A percentile compares a stretch with the other conserved stretches of the same genome.
These are phyloP conservation scores for Didymellaceae sp. DNA, from an alignment of 2,329 filamentous ascomycete genomes.

Conservation along the genomic window DNA sequence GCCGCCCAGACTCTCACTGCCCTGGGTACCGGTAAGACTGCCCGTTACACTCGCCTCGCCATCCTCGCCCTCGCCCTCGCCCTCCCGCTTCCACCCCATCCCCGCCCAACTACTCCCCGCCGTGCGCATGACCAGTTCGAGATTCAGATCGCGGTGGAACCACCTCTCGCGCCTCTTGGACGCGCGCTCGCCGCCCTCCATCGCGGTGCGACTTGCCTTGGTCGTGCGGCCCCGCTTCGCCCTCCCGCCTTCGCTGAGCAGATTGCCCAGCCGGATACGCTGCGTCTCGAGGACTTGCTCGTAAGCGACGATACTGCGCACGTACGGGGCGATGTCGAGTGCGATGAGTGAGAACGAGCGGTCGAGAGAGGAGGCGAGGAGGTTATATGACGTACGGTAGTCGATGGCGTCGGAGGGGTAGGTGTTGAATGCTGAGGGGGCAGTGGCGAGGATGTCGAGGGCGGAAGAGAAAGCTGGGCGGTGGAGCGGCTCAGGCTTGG, in stretches of 20 bases:
- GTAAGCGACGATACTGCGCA: constrained; percentile 82
- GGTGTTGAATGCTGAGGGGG: constrained; percentile 31
- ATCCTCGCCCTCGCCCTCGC: background rate
- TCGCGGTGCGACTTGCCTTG: constrained; percentile 74
- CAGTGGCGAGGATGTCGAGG: constrained; percentile 58
- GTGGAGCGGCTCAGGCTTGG: constrained; percentile 31
- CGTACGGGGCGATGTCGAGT: constrained; percentile 84
- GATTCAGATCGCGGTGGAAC: constrained; percentile 69
- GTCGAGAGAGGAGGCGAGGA: constrained; percentile 79
- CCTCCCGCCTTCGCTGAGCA: constrained; percentile 66
- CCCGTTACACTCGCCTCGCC: background rate
- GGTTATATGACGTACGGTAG: constrained; percentile 47
- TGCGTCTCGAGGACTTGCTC: constrained; percentile 75
- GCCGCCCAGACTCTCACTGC: constrained; percentile 4
- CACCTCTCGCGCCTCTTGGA: constrained; percentile 74
- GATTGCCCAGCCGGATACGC: constrained; percentile 65
- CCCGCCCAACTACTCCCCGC: constrained; percentile 52
- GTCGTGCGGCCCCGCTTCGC: constrained; percentile 72
- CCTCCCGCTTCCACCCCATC: constrained; percentile 31
- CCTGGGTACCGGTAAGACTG: constrained; percentile 12
- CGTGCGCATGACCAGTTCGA: constrained; percentile 69
- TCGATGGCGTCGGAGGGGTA: constrained; percentile 35
- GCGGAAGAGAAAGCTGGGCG: constrained; percentile 54
- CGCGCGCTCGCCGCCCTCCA: constrained; percentile 74
- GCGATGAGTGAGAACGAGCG: constrained; percentile 70